Conservation (phyloP, 345 rosid genomes). For the Arabis alpina region DNA sequence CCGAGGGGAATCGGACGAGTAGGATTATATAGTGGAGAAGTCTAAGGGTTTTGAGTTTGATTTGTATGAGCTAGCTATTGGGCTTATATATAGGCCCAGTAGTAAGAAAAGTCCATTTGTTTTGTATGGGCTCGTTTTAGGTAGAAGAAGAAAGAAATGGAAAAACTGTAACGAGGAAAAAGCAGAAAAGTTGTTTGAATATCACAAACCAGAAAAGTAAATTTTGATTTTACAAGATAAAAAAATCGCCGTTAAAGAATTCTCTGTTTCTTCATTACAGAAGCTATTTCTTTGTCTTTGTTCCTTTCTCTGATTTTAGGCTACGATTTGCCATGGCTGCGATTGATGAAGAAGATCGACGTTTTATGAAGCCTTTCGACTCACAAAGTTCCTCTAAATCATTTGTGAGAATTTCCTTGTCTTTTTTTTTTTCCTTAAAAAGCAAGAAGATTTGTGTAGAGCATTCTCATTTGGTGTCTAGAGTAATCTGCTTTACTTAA, state of each 20-base stretch:
- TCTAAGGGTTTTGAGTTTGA: conserved; percentile 30
- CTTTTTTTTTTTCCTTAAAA: conserved; percentile 4
- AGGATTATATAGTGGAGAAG: conserved; percentile 5
- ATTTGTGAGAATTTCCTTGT: conserved; percentile 1
- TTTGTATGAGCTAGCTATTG: background rate
- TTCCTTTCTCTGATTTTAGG: background rate
- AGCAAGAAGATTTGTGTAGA: background rate
- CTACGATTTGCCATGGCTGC: conserved; percentile 16
- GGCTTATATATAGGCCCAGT: conserved; percentile 27
- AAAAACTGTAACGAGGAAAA: conserved; percentile 14
- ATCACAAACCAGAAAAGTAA: background rate
- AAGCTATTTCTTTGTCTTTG: background rate
- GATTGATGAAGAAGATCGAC: background rate
- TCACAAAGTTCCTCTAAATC: conserved; percentile 8
- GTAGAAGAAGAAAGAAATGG: background rate
- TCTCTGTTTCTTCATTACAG: background rate
- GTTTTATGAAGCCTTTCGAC: conserved; percentile 19
- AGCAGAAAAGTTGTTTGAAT: background rate
- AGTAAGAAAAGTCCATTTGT: background rate
- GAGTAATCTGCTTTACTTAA: background rate
- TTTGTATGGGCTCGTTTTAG: background rate
- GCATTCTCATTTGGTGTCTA: background rate
- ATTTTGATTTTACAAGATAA: background rate
- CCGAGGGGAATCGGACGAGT: background rate
- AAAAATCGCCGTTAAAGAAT: background rate